Percentiles rank a stretch among this genome's conserved stretches.
These are phyloP conservation scores for Hanseniaspora opuntiae DNA, from an alignment of 805 yeast genomes.

Conservation along the genomic window DNA sequence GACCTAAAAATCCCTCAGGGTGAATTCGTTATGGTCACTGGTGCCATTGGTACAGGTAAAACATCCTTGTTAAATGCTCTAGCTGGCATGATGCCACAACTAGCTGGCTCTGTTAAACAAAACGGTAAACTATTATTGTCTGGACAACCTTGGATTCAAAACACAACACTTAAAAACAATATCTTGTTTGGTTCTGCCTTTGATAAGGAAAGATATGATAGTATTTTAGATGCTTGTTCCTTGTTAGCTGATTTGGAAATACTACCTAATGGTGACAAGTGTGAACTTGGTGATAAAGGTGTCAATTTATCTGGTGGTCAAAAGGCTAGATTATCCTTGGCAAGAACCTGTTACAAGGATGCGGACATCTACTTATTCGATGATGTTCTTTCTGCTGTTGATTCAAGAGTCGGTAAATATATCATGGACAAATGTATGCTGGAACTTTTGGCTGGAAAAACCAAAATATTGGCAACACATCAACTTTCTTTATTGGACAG, in stretches of 20 bases:
- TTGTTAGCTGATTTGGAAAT: slow-evolving; percentile 43
- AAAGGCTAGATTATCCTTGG: slow-evolving; percentile 57
- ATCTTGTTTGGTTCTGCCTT: slow-evolving; percentile 44
- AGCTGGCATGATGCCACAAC: slow-evolving; percentile 50
- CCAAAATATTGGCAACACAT: slow-evolving; percentile 65
- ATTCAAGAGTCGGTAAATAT: slow-evolving; percentile 62
- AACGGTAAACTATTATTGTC: slow-evolving; percentile 38
- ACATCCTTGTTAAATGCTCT: slow-evolving; percentile 54
- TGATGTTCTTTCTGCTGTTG: slow-evolving; percentile 66
- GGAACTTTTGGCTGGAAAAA: slow-evolving; percentile 38
- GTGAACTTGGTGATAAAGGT: slow-evolving; percentile 68
- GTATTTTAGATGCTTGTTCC: slow-evolving; percentile 46
- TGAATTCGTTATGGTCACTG: slow-evolving; percentile 63
- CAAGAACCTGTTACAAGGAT: slow-evolving; percentile 55
- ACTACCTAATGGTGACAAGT: slow-evolving; percentile 52
- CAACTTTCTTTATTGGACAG: slow-evolving; percentile 50
- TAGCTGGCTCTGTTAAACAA: slow-evolving; percentile 34
- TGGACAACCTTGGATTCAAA: slow-evolving; percentile 61
- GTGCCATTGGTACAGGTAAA: slow-evolving; percentile 68
- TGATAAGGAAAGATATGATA: slow-evolving; percentile 37
- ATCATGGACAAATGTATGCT: slow-evolving; percentile 48
- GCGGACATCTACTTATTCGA: slow-evolving; percentile 52
- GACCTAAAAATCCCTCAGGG: slow-evolving; percentile 38
- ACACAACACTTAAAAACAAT: slow-evolving; percentile 56
- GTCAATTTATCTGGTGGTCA: slow-evolving; percentile 70